Percentiles rank a stretch among this genome's conserved stretches.
phyloP scores from a whole-genome alignment of 495 filamentous ascomycete species.

The Podospora sp. region DNA sequence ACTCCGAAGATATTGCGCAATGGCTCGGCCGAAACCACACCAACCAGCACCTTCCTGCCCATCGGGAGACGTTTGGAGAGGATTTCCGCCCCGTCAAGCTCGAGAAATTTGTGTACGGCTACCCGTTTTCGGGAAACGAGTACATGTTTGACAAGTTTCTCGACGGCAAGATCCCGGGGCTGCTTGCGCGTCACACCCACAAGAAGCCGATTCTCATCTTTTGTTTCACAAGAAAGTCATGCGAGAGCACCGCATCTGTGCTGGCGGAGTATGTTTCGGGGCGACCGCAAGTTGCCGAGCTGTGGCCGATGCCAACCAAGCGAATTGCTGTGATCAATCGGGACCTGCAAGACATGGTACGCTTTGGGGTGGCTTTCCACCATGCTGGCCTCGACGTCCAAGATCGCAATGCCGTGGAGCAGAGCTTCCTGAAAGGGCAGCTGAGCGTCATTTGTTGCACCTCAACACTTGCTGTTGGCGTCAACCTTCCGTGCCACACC shows the following conservation, averaged over 20 bases:
- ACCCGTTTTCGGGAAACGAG: constrained; percentile 67
- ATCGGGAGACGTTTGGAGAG: constrained; percentile 81
- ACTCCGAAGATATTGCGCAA: constrained; percentile 83
- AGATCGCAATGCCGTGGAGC: constrained; percentile 74
- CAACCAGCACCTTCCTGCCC: constrained; percentile 68
- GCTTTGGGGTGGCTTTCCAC: constrained; percentile 85
- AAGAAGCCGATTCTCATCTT: constrained; percentile 92
- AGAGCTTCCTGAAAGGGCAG: constrained; percentile 71
- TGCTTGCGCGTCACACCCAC: constrained; percentile 76
- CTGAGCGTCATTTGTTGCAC: constrained; percentile 94
- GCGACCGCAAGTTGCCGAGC: constrained; percentile 56
- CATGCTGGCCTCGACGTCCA: constrained; percentile 79
- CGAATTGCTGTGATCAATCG: constrained; percentile 57
- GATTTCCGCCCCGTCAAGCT: constrained; percentile 87
- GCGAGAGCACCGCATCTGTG: constrained; percentile 71
- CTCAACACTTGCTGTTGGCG: constrained; percentile 87
- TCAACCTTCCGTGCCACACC: constrained; percentile 91
- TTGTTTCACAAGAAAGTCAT: constrained; percentile 82
- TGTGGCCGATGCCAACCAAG: constrained; percentile 68
- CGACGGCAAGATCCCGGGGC: constrained; percentile 68
- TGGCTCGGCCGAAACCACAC: constrained; percentile 85
- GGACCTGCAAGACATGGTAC: constrained; percentile 65
- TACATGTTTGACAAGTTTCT: constrained; percentile 85
- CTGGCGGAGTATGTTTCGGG: constrained; percentile 69
- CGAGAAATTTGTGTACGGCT: constrained; percentile 83